Evolutionary conservation across 495 filamentous ascomycete genomes (phyloP).

Genomic region (Gamarada debralockiae): DNA sequence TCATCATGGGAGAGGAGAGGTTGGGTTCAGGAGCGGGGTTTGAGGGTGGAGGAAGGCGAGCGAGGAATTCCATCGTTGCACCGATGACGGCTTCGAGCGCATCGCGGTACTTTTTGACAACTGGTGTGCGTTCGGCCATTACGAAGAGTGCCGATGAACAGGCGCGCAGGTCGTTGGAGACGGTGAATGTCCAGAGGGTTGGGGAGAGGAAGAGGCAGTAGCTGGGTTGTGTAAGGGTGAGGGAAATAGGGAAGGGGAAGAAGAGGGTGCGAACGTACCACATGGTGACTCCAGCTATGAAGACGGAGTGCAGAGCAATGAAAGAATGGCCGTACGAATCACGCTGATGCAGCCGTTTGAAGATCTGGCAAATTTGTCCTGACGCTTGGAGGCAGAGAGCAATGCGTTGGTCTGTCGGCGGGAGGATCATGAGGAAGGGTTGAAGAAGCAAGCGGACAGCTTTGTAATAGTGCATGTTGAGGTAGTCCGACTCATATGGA

Average conservation of each 20-base stretch:
- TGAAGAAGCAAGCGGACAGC: slow-evolving; percentile 48
- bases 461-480: slow-evolving; percentile 48
- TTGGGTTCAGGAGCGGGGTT: neutral
- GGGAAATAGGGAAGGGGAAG: neutral
- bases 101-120: slow-evolving; percentile 52
- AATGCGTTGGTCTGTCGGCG: slow-evolving; percentile 45
- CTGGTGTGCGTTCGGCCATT: slow-evolving; percentile 49
- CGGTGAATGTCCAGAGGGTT: slow-evolving; percentile 46
- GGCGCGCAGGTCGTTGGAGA: slow-evolving; percentile 51
- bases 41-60: slow-evolving; percentile 3
- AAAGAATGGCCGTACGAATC: slow-evolving; percentile 52
- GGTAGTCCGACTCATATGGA: slow-evolving; percentile 43
- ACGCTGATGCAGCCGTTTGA: slow-evolving; percentile 49
- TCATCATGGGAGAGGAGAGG: neutral
- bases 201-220: slow-evolving; percentile 29
- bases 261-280: slow-evolving; percentile 35
- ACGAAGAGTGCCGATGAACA: slow-evolving; percentile 52
- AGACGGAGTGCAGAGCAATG: slow-evolving; percentile 51
- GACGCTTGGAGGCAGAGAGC: slow-evolving; percentile 47
- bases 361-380: slow-evolving; percentile 49
- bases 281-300: slow-evolving; percentile 50
- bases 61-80: slow-evolving; percentile 49
- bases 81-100: slow-evolving; percentile 50
- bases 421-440: slow-evolving; percentile 46
- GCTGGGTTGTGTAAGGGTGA: slow-evolving; percentile 32